Conservation (phyloP, 345 rosid species). For the Eucalyptus polybractea region DNA sequence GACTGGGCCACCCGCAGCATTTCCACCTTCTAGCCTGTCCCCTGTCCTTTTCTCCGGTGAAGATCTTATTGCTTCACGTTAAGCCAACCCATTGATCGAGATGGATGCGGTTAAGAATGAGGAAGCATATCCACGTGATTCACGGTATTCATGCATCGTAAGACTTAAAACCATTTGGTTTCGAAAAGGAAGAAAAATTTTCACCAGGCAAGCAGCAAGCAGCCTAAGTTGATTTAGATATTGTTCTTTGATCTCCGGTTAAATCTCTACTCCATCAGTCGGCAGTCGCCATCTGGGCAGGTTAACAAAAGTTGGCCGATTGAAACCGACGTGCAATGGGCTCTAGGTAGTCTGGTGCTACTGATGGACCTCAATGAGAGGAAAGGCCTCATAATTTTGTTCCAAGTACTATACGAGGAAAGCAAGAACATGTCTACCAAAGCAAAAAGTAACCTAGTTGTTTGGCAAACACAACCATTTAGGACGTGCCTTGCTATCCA, state of each 20-base stretch:
- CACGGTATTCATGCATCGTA: neutral
- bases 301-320: neutral
- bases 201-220: neutral
- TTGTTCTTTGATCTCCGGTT: neutral
- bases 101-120: neutral
- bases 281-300: neutral
- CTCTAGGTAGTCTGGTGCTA: neutral
- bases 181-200: neutral
- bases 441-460: neutral
- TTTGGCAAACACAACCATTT: neutral
- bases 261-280: neutral
- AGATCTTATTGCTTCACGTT: neutral
- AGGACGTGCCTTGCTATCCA: neutral
- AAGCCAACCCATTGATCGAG: neutral
- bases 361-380: neutral
- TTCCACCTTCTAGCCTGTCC: neutral
- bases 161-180: neutral
- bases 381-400: neutral
- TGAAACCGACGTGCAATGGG: neutral
- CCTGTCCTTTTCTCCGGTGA: neutral
- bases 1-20: neutral
- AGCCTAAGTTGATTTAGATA: neutral
- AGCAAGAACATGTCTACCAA: neutral
- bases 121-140: neutral
- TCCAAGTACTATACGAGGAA: neutral